Conservation (phyloP, 2,329 filamentous ascomycete genomes). For the Penicillium sp. region DNA sequence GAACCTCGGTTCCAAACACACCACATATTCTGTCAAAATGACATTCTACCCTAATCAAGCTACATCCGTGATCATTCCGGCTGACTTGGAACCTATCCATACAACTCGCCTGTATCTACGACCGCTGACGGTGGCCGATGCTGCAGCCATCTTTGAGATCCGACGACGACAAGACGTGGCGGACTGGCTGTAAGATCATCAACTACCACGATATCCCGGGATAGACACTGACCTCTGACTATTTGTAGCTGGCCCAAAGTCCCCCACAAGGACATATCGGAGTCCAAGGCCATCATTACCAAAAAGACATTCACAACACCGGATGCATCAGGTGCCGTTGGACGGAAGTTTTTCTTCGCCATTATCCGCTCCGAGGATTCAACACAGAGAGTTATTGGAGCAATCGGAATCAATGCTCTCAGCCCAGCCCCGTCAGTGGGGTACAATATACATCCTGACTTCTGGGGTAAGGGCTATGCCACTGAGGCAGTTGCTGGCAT, state of each 20-base stretch:
- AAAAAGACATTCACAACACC: slow-evolving; percentile 19
- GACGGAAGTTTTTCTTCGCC: slow-evolving; percentile 22
- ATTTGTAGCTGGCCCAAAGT: slow-evolving; percentile 13
- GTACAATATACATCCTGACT: slow-evolving; percentile 27
- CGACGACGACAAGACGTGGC: slow-evolving; percentile 28
- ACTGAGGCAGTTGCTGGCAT: slow-evolving; percentile 27
- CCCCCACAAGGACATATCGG: slow-evolving; percentile 14
- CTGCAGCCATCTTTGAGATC: slow-evolving; percentile 24
- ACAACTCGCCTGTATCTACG: slow-evolving; percentile 24
- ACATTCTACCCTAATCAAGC: slow-evolving; percentile 16
- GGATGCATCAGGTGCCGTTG: slow-evolving; percentile 21
- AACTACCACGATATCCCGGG: not conserved
- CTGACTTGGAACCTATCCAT: slow-evolving; percentile 3
- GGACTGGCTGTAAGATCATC: slow-evolving; percentile 27
- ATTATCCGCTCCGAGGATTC: slow-evolving; percentile 17
- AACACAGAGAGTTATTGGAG: slow-evolving; percentile 18
- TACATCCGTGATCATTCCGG: slow-evolving; percentile 17
- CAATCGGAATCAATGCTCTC: slow-evolving; percentile 21
- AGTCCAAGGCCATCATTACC: slow-evolving; percentile 16
- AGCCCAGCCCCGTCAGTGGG: slow-evolving; percentile 22
- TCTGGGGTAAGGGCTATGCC: slow-evolving; percentile 27
- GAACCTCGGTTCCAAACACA: not conserved
- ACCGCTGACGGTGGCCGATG: slow-evolving; percentile 20
- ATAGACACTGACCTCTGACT: not conserved
- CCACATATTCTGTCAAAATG: not conserved